phyloP scores from a whole-genome alignment of 2,329 filamentous ascomycete species.

The Trichoderma harzianum region DNA sequence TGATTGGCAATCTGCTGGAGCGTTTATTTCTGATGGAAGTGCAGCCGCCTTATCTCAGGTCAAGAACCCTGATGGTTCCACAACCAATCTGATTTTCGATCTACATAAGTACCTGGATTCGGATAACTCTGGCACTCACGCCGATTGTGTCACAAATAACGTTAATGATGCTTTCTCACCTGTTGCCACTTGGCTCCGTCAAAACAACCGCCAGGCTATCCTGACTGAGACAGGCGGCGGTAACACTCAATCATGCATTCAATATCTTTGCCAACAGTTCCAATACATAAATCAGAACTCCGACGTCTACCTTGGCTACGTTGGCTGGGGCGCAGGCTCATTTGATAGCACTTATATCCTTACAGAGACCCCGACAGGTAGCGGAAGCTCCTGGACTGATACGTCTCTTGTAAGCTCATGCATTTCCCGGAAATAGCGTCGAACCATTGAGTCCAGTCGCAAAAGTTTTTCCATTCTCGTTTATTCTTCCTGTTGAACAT shows the following conservation, averaged over 20 bases:
- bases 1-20: conserved; percentile 48
- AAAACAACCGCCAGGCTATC: conserved; percentile 11
- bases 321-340: background rate
- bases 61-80: conserved; percentile 54
- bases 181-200: conserved; percentile 38
- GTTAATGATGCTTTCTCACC: conserved; percentile 40
- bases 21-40: conserved; percentile 44
- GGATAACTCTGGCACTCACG: conserved; percentile 49
- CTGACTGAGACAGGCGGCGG: conserved; percentile 8
- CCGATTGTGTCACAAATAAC: conserved; percentile 49
- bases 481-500: background rate
- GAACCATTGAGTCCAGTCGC: background rate
- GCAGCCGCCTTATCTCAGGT: conserved; percentile 49
- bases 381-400: background rate
- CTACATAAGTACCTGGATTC: conserved; percentile 56
- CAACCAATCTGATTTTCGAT: conserved; percentile 51
- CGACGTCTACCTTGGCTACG: conserved; percentile 6
- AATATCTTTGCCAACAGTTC: background rate
- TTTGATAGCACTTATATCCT: conserved; percentile 1
- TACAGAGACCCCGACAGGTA: background rate
- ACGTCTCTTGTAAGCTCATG: background rate
- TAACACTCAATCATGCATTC: conserved; percentile 4
- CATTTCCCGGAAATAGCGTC: background rate
- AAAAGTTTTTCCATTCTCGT: background rate
- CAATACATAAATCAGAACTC: conserved; percentile 6